Base-by-base conservation (phyloP, 2,329 filamentous ascomycete genomes). In the Aureobasidium sp. region DNA sequence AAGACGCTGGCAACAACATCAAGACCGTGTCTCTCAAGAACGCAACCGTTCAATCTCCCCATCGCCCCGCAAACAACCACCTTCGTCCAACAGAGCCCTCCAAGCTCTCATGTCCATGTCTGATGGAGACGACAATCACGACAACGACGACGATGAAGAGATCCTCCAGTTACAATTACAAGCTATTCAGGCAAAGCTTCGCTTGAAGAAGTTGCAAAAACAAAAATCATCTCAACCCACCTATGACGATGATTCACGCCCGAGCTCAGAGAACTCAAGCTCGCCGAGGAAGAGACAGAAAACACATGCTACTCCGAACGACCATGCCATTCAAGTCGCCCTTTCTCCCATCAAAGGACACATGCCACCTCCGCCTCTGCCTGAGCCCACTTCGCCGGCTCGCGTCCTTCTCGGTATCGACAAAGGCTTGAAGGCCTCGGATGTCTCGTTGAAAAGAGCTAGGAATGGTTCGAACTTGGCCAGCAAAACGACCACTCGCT, bases 131-230 rank as follows among this genome's bases (percentile, higher is more conserved):
- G 57, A 58, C 19, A 63, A 64, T 14, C n/a, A n/a, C n/a, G 11
- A 48, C 21, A 25, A 19, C 10, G 63, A 66, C 16, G 80, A 94
- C 6, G 90, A 95, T 61, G 91, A 96, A 68, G 90, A 97, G 73
- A 94, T 83, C 1, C 71, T 97, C 29, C 82, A 94, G 64, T 73
- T 98, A 57, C 84, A 95, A 66, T 74, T 97, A 4, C 84, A 90
- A 59, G 89, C 88, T 53, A 95, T 98, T 55, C 85, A 97, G 68
- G 89, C 90, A 6, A 84, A 86, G 56, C 71, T 97, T 49, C 93
- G 85, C 68, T 70, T 97, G 59, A 97, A 96, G 69, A 90, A 85
- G 64, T 72, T 97, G 12, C 87, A 93, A 66, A 62, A 64, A 42
- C 59, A 58, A 51, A 63, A 62, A 54, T 60, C 50, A 19, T 60